Evolutionary conservation across 129 eudicot species (phyloP).

Genomic region (Ambrosia artemisiifolia): DNA sequence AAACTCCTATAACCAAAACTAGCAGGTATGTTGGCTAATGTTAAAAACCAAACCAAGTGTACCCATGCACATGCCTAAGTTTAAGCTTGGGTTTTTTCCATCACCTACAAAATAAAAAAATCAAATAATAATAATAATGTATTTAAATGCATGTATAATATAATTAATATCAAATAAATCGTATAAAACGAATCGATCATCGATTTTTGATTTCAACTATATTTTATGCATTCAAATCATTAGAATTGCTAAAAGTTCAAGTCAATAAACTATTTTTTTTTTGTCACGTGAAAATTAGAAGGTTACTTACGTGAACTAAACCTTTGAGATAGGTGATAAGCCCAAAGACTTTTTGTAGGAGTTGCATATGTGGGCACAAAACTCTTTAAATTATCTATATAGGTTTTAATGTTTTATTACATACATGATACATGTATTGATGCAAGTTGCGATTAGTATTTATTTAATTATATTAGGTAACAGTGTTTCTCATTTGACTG

Average conservation of each 20-base stretch:
- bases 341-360: background rate
- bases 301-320: background rate
- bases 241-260: background rate
- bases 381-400: background rate
- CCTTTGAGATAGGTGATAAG: conserved; percentile 1
- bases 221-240: background rate
- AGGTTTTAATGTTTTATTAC: background rate
- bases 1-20: no score
- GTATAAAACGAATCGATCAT: no score
- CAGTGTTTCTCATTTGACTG: background rate
- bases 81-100: no score
- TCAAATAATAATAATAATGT: no score
- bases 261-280: background rate
- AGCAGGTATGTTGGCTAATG: no score
- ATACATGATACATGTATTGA: background rate
- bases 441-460: background rate
- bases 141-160: no score
- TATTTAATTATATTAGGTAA: background rate
- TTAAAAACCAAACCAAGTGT: no score
- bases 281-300: background rate
- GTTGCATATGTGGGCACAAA: background rate
- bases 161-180: no score
- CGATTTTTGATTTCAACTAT: no score
- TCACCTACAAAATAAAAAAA: no score
- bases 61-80: no score